Base-by-base conservation (phyloP, 2,329 filamentous ascomycete species). In the Thyridium curvatum region DNA sequence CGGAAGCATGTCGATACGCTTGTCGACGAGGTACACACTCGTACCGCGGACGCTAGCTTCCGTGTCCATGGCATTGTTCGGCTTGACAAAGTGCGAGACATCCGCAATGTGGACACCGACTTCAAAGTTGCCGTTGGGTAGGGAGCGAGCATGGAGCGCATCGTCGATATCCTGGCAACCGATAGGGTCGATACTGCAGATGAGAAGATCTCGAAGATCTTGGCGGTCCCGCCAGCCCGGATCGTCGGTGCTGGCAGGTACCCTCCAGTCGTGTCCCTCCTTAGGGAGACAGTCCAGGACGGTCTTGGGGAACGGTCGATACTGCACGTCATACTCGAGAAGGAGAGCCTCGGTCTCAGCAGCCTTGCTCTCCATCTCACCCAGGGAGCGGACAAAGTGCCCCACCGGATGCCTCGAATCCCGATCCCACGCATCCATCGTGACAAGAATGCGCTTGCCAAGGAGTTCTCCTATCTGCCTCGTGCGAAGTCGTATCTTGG, bases 131-230 rank as follows among this genome's bases (percentile, higher is more conserved):
- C 94, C 93, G 53, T 97, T 97, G 0, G 88, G 83, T 16, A 98
- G 67, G 37, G 75, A 72, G 44, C 82, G 77, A 7, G 93, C 90
- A 61, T 98, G 94, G 7, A 98, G 76, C 14, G 93, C 93, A 62
- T 98, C 94, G 53, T 98, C 93, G 42, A 98, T 98, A 68, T 98
- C 93, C 54, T 97, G 91, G 62, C 93, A 98, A 2, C 90, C 90
- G 21, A 88, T 79, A 35, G 93, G 93, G 58, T 98, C 93, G 53
- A 98, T 98, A 64, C 91, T 97, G 74, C 93, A 98, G 46, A 98
- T 87, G 32, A 94, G 72, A 12, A 96, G 77, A 49, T 82, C 80
- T 49, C 93, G 78, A 31, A 97, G 73, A 66, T 98, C 93, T 53
- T 81, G 76, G 46, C 93, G 76, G 47, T 84, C 86, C 51, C 74